A percentile compares a stretch with the other conserved stretches of the same genome.
Conservation (phyloP, 495 filamentous ascomycete species). For the Glutinoglossum americanum region DNA sequence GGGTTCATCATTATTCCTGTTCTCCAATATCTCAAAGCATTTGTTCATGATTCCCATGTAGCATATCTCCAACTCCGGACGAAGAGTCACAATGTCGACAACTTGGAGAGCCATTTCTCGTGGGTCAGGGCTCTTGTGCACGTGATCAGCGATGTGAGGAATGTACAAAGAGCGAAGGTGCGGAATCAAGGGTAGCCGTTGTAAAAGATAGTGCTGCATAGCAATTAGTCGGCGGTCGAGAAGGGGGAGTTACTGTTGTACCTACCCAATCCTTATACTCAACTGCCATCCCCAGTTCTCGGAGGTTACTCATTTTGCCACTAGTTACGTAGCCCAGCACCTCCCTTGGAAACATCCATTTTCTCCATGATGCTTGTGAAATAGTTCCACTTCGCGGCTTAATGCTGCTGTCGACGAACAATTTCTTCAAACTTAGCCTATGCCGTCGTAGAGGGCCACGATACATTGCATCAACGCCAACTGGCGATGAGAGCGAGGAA, state of each 20-base stretch:
- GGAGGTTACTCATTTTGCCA: constrained; percentile 55
- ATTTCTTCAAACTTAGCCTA: constrained; percentile 45
- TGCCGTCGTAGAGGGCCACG: constrained; percentile 52
- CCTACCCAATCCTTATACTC: constrained; percentile 78
- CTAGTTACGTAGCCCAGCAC: constrained; percentile 60
- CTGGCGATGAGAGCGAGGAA: constrained; percentile 28
- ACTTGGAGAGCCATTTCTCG: constrained; percentile 69
- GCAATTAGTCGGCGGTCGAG: constrained; percentile 13
- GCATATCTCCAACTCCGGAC: constrained; percentile 65
- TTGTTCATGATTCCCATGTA: constrained; percentile 66
- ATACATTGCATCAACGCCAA: constrained; percentile 57
- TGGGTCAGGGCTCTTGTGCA: constrained; percentile 29
- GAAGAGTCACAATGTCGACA: constrained; percentile 63
- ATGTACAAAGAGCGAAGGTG: constrained; percentile 64
- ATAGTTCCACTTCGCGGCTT: constrained; percentile 14
- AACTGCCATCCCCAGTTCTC: constrained; percentile 56
- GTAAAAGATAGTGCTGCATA: constrained; percentile 66
- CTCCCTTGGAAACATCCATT: constrained; percentile 61
- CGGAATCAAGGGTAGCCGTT: constrained; percentile 52
- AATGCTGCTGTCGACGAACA: constrained; percentile 57
- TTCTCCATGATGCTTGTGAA: constrained; percentile 30
- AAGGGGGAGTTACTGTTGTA: neutral
- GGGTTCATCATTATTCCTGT: constrained; percentile 26
- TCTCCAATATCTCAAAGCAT: constrained; percentile 79
- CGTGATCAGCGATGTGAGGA: constrained; percentile 43